phyloP scores from a whole-genome alignment of 768 basidiomycete genomes.

The Tulasnella sp. region DNA sequence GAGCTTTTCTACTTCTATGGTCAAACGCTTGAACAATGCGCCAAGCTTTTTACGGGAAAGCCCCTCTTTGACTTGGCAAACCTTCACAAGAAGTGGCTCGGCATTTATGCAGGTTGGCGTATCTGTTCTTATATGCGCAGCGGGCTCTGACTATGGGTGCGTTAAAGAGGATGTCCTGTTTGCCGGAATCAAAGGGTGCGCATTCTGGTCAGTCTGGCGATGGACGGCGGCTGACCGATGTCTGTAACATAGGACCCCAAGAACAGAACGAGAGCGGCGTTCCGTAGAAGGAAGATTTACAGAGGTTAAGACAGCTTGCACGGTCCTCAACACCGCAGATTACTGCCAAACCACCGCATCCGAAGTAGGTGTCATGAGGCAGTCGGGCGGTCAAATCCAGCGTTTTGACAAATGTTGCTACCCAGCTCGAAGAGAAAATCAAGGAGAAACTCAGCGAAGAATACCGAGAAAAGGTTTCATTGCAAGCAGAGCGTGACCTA shows the following conservation, averaged over 20 bases:
- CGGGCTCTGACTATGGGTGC: background rate
- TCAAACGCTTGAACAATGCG: constrained; percentile 90
- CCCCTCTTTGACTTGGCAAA: constrained; percentile 75
- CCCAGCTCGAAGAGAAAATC: constrained; percentile 87
- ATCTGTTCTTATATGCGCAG: background rate
- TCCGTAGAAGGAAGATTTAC: constrained; percentile 73
- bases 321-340: constrained; percentile 95
- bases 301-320: constrained; percentile 75
- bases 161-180: constrained; percentile 77
- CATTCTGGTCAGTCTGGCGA: background rate
- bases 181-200: constrained; percentile 66
- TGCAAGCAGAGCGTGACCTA: constrained; percentile 80
- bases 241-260: constrained; percentile 1
- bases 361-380: constrained; percentile 51
- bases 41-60: constrained; percentile 79
- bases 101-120: constrained; percentile 77
- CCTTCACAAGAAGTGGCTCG: constrained; percentile 90
- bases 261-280: constrained; percentile 43
- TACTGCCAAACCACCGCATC: constrained; percentile 90
- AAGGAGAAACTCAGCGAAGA: constrained; percentile 72
- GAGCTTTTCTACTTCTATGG: constrained; percentile 97
- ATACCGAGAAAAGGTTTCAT: constrained; percentile 71
- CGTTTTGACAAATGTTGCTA: background rate
- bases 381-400: background rate
- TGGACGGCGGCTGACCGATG: background rate